A percentile compares a stretch with the other conserved stretches of the same genome.
These are phyloP conservation scores for Halenospora varia DNA, from an alignment of 495 filamentous ascomycete species.

Conservation along the genomic window DNA sequence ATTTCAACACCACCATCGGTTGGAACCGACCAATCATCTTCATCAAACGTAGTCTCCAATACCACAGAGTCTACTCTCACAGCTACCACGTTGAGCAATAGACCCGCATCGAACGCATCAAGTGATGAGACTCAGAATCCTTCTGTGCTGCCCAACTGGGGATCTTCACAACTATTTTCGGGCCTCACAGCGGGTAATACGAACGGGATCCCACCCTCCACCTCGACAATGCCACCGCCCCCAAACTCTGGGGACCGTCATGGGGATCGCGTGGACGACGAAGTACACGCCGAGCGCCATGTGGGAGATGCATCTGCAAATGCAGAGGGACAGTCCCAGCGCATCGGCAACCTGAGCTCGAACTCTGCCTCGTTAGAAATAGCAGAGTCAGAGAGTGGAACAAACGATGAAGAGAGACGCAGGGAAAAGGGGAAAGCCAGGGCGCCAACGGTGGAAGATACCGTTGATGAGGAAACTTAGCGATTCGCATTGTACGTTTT, in stretches of 20 bases:
- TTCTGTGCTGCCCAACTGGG: conserved; percentile 14
- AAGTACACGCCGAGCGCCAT: neutral
- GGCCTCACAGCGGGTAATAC: neutral
- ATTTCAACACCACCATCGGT: conserved; percentile 21
- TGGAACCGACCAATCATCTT: conserved; percentile 12
- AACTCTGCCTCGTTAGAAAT: neutral
- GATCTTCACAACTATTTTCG: conserved; percentile 22
- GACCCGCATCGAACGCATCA: neutral
- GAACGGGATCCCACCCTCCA: neutral
- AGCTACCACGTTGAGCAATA: conserved; percentile 10
- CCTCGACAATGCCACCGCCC: neutral
- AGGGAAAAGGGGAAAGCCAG: conserved; percentile 18
- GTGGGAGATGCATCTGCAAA: neutral
- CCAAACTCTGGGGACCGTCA: neutral
- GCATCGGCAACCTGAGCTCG: neutral
- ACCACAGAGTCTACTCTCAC: conserved; percentile 16
- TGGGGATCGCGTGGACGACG: neutral
- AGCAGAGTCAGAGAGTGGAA: neutral
- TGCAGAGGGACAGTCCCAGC: neutral
- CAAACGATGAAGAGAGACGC: neutral
- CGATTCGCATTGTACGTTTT: too few relatives aligned
- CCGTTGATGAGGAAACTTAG: conserved; percentile 20
- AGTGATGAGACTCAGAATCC: conserved; percentile 10
- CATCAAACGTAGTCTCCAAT: neutral
- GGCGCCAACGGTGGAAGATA: conserved; percentile 23